phyloP scores from a whole-genome alignment of 2,329 filamentous ascomycete genomes.

The Aspergillus proliferans region DNA sequence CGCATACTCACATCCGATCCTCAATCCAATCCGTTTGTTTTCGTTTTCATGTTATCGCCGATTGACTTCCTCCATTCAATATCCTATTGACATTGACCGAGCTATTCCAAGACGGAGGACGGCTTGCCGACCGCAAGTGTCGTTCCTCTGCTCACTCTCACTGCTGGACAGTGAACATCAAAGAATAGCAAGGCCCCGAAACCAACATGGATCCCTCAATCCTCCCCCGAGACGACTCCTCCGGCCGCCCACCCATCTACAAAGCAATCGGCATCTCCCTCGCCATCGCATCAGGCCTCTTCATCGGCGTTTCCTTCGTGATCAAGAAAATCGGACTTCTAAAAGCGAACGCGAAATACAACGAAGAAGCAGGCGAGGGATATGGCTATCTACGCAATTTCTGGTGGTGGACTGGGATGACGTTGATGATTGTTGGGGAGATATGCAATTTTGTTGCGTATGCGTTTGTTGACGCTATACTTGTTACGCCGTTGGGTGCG shows the following conservation, averaged over 20 bases:
- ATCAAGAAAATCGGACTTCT: conserved; percentile 90
- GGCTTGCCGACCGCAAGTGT: conserved; percentile 9
- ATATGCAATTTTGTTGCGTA: conserved; percentile 97
- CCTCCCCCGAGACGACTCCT: conserved; percentile 13
- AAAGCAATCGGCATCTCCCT: conserved; percentile 82
- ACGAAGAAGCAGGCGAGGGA: conserved; percentile 89
- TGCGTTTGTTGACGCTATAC: conserved; percentile 90
- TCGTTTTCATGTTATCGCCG: not conserved
- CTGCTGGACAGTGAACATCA: conserved; percentile 17
- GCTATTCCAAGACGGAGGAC: conserved; percentile 16
- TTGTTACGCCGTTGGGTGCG: conserved; percentile 87
- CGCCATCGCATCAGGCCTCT: conserved; percentile 78
- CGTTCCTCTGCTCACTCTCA: conserved; percentile 8
- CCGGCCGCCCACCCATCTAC: conserved; percentile 52
- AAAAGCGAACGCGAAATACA: conserved; percentile 91
- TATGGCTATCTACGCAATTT: conserved; percentile 94
- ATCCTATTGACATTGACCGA: not conserved
- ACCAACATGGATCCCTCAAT: conserved; percentile 39
- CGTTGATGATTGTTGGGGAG: conserved; percentile 91
- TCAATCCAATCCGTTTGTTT: not conserved
- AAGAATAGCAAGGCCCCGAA: not conserved
- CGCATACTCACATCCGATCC: too few species aligned
- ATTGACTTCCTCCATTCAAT: conserved; percentile 6
- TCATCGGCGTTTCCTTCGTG: conserved; percentile 93
- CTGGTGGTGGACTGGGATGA: conserved; percentile 97